These are phyloP conservation scores for Salmacisia buchloeana DNA, from an alignment of 1,284 basidiomycete species.

Conservation along the genomic window DNA sequence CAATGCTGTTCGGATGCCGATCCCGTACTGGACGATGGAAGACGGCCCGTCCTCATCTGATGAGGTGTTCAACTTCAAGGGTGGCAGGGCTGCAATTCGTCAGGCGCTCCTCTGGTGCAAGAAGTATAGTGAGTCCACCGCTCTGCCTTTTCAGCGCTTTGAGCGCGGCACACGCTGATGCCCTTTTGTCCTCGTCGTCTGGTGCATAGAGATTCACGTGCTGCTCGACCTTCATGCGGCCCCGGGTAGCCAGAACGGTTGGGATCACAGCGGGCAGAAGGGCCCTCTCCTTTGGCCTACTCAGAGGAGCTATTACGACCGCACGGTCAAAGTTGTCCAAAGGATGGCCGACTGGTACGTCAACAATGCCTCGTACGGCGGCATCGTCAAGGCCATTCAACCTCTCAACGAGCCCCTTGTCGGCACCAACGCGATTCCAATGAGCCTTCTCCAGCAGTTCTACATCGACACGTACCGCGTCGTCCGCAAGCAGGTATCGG, in stretches of 20 bases:
- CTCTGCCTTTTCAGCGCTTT: too few species aligned
- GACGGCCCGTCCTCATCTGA: not conserved
- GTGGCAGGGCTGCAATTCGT: conserved; percentile 7
- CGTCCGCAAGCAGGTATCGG: conserved; percentile 21
- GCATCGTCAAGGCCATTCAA: conserved; percentile 23
- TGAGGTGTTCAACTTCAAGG: conserved; percentile 12
- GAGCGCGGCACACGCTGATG: not conserved
- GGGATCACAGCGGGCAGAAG: conserved; percentile 11
- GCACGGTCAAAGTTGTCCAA: conserved; percentile 9
- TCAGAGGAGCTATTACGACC: conserved; percentile 11
- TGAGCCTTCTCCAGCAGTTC: conserved; percentile 34
- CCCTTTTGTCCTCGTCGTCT: not conserved
- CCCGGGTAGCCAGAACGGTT: conserved; percentile 29
- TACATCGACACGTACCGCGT: conserved; percentile 41
- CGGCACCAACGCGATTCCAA: conserved; percentile 23
- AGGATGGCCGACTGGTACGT: conserved; percentile 12
- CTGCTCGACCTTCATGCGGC: conserved; percentile 50
- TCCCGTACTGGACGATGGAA: conserved; percentile 11
- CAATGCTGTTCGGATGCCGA: conserved; percentile 45
- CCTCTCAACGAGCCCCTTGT: conserved; percentile 7
- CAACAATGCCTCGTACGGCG: conserved; percentile 14
- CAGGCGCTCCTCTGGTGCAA: conserved; percentile 15
- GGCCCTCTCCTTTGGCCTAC: conserved; percentile 5
- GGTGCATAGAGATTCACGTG: conserved; percentile 46
- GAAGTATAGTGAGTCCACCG: conserved; percentile 3